phyloP scores from a whole-genome alignment of 2,329 filamentous ascomycete genomes.

The Uncinocarpus reesii region DNA sequence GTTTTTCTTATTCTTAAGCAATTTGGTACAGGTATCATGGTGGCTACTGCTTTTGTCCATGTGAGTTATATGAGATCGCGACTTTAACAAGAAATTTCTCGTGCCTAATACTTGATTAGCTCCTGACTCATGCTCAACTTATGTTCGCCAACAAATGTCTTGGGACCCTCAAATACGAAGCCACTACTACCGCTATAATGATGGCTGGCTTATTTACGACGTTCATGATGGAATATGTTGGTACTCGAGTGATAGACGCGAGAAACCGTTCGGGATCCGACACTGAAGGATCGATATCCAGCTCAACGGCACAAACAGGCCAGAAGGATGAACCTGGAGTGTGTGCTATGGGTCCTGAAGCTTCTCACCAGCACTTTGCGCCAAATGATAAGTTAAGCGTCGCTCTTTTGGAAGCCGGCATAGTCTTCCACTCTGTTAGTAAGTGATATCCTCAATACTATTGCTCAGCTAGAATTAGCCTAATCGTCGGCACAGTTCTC shows the following conservation, averaged over 20 bases:
- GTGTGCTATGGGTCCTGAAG: constrained; percentile 8
- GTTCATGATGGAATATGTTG: constrained; percentile 59
- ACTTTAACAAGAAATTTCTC: background rate
- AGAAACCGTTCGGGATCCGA: constrained; percentile 21
- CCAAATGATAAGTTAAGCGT: constrained; percentile 45
- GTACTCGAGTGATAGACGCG: constrained; percentile 46
- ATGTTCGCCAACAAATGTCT: constrained; percentile 65
- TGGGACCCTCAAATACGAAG: constrained; percentile 56
- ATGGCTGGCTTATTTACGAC: constrained; percentile 66
- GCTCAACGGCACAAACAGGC: constrained; percentile 11
- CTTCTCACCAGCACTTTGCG: constrained; percentile 23
- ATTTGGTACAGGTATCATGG: constrained; percentile 62
- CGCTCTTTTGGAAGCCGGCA: constrained; percentile 60
- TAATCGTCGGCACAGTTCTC: constrained; percentile 44
- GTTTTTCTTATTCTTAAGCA: constrained; percentile 49
- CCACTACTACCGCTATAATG: constrained; percentile 57
- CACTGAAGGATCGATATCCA: constrained; percentile 22
- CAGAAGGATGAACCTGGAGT: constrained; percentile 18
- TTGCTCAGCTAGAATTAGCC: background rate
- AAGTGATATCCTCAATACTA: constrained; percentile 36
- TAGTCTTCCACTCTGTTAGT: constrained; percentile 65
- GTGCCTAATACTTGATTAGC: constrained; percentile 37
- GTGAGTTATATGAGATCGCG: constrained; percentile 32
- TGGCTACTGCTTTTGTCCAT: constrained; percentile 61
- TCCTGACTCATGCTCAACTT: constrained; percentile 61